These are phyloP conservation scores for Polyplosphaeria fusca DNA, from an alignment of 495 filamentous ascomycete genomes.

Conservation along the genomic window DNA sequence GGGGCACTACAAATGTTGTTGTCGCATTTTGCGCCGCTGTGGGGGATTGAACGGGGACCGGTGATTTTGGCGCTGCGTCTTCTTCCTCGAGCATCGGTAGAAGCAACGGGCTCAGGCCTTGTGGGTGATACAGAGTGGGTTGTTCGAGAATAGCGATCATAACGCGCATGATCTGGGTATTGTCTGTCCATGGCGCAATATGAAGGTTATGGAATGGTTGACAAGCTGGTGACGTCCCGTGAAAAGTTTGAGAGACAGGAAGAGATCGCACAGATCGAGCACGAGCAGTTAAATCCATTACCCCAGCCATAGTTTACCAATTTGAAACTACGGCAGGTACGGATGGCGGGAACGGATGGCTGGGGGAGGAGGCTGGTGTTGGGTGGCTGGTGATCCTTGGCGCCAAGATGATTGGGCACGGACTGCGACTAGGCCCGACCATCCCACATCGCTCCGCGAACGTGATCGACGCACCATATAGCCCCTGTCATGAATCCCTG, in stretches of 20 bases:
- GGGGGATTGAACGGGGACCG: constrained; percentile 1
- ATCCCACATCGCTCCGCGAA: no score
- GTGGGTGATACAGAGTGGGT: background rate
- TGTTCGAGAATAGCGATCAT: background rate
- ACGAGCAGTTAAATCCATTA: no score
- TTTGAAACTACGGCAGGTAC: no score
- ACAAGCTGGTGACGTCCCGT: background rate
- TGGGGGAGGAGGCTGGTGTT: no score
- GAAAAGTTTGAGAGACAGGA: background rate
- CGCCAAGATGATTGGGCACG: no score
- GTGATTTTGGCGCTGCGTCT: constrained; percentile 1
- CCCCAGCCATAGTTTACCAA: no score
- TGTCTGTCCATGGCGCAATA: constrained; percentile 1
- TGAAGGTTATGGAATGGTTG: background rate
- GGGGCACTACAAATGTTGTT: background rate
- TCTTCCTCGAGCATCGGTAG: background rate
- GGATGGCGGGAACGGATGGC: no score
- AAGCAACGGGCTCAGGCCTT: background rate
- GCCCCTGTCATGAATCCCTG: no score
- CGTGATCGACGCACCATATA: no score
- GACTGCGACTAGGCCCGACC: no score
- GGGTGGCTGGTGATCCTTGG: no score
- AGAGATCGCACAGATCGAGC: background rate
- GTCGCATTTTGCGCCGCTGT: constrained; percentile 1
- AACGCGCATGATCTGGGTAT: constrained; percentile 1